Percentiles rank a stretch among this genome's conserved stretches.
Conservation (phyloP, 2,329 filamentous ascomycete genomes). For the Pestalotiopsis sp. region DNA sequence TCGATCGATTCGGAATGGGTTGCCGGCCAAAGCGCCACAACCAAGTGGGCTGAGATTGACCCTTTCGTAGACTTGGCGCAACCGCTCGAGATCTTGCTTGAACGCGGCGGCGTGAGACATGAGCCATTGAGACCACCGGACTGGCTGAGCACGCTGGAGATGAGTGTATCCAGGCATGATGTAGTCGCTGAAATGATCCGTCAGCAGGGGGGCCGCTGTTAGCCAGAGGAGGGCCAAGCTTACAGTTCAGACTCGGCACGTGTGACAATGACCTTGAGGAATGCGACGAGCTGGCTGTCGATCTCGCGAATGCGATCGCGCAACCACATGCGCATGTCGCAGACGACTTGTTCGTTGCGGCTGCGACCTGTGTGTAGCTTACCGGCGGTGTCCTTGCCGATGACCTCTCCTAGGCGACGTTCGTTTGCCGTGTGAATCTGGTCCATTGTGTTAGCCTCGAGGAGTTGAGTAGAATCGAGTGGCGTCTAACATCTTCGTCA, state of each 20-base stretch:
- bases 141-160: constrained; percentile 71
- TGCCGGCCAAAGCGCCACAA: constrained; percentile 73
- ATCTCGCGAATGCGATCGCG: constrained; percentile 73
- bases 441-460: constrained; percentile 12
- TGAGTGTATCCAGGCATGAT: constrained; percentile 81
- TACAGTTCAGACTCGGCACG: constrained; percentile 69
- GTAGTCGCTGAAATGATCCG: constrained; percentile 42
- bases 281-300: constrained; percentile 67
- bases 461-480: constrained; percentile 23
- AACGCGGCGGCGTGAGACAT: constrained; percentile 70
- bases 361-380: constrained; percentile 89
- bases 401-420: constrained; percentile 75
- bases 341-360: constrained; percentile 88
- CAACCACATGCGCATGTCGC: constrained; percentile 89
- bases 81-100: constrained; percentile 66
- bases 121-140: constrained; percentile 77
- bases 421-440: constrained; percentile 27
- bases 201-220: constrained; percentile 18
- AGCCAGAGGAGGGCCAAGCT: constrained; percentile 9
- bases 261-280: constrained; percentile 68
- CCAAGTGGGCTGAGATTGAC: constrained; percentile 70
- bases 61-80: constrained; percentile 66
- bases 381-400: constrained; percentile 81
- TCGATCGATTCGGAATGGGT: constrained; percentile 74
- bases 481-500: constrained; percentile 27